Conservation (phyloP, 176 grass and related monocot species). For the Bothriochloa decipiens region DNA sequence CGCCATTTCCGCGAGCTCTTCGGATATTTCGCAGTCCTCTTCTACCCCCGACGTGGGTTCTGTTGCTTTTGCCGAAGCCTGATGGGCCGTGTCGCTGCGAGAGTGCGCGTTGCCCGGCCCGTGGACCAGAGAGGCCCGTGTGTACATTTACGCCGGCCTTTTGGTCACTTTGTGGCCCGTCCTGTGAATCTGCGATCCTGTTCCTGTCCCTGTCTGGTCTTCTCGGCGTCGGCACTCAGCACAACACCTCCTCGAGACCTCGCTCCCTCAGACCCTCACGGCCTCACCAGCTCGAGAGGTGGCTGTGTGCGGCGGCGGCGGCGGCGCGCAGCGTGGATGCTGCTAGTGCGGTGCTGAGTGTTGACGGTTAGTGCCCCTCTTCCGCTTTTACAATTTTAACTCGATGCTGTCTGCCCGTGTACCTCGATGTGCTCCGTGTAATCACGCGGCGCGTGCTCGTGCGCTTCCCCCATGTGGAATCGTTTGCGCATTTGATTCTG, state of each 20-base stretch:
- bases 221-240: too few species aligned
- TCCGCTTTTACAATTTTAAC: neutral
- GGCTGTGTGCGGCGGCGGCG: neutral
- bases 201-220: too few species aligned
- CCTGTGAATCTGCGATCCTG: neutral
- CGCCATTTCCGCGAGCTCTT: constrained; percentile 47
- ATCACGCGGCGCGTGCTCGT: too few species aligned
- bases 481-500: too few species aligned
- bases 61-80: neutral
- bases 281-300: neutral
- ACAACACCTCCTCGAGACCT: too few species aligned
- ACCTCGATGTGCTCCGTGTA: too few species aligned
- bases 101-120: neutral
- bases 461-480: too few species aligned
- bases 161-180: neutral
- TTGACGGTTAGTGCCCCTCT: neutral
- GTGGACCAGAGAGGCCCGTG: neutral
- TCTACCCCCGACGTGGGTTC: constrained; percentile 35
- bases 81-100: neutral
- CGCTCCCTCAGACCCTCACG: too few species aligned
- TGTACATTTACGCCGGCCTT: neutral
- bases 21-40: constrained; percentile 38
- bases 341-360: too few species aligned
- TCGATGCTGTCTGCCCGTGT: too few species aligned
- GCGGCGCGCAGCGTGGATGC: too few species aligned